Evolutionary conservation across 257 asterid species (phyloP), one percentile per base, ranked within the genome.

Genomic region (Solanum lycopersicoides): DNA sequence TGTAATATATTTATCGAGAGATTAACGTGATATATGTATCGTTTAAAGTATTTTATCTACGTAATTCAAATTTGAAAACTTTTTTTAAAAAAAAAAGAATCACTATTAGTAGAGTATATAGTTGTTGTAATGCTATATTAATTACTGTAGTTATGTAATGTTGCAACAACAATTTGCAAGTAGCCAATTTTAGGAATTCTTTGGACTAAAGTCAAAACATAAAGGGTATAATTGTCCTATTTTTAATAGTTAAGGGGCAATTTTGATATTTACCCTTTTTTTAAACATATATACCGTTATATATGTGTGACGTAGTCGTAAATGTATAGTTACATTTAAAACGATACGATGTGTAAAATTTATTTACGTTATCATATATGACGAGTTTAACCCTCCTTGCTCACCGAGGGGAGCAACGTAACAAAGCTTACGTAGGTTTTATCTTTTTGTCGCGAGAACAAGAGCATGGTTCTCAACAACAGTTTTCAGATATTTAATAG

Each of bases 381-480:
- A 9, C 5, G 6, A 59, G 21, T 59, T 3, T 20, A 20, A 59
- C 68, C 28, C 28, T 59, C 68, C 65, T 7, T 18, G 4, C 63
- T 53, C 63, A 53, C 0, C 11, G 4, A 53, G 2, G 10, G 0
- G 65, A 59, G 1, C 68, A 59, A 59, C 13, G 1, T 28, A 59
- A 59, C 13, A 8, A 59, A 59, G 0, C 28, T 59, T 3, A 59
- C 0, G 12, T 9, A 8, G 28, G 28, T 9, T 59, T 0, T 0
- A 0, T 59, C 0, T 21, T 20, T 2, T 1, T 0, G 2, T 3
- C 1, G 1, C 1, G 0, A 1, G 6, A 59, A 59, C 28, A 21
- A 59, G 13, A 21, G 12, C 28, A 59, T 8, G 12, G 68, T 59
- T 59, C 68, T 0, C 13, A 59, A 59, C 2, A 3, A 59, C 0